phyloP scores from a whole-genome alignment of 305 asterid species.

The Fraxinus baroniana region DNA sequence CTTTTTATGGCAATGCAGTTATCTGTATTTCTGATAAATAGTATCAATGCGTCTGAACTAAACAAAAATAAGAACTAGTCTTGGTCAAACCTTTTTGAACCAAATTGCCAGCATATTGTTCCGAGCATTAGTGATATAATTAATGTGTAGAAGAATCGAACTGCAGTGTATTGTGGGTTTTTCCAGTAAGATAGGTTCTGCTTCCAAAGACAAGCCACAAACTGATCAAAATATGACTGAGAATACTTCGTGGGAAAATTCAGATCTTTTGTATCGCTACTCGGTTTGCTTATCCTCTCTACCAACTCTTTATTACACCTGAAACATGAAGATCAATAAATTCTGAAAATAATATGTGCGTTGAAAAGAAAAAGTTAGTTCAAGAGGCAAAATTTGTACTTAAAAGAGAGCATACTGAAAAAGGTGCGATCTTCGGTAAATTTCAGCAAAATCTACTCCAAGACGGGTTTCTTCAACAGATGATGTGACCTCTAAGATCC shows the following conservation, averaged over 20 bases:
- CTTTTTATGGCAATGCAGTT: conserved; percentile 2
- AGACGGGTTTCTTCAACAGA: conserved; percentile 66
- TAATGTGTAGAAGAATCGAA: conserved; percentile 83
- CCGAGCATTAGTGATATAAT: conserved; percentile 91
- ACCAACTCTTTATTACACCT: conserved; percentile 70
- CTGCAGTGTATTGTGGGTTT: conserved; percentile 96
- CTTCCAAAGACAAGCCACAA: conserved; percentile 87
- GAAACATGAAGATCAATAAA: conserved; percentile 28
- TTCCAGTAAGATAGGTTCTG: conserved; percentile 93
- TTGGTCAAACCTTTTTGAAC: conserved; percentile 66
- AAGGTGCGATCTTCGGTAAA: conserved; percentile 67
- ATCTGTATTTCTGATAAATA: not conserved
- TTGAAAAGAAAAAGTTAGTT: conserved; percentile 17
- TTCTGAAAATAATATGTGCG: conserved; percentile 18
- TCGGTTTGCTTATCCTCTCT: conserved; percentile 78
- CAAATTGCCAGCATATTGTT: conserved; percentile 87
- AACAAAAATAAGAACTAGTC: conserved; percentile 3
- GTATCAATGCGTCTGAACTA: not conserved
- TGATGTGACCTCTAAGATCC: conserved; percentile 95
- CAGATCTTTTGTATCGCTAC: conserved; percentile 66
- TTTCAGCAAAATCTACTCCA: conserved; percentile 87
- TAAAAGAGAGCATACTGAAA: conserved; percentile 50
- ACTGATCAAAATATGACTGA: conserved; percentile 58
- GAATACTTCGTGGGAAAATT: conserved; percentile 71
- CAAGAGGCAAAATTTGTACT: conserved; percentile 1